Evolutionary conservation across 1,284 basidiomycete genomes (phyloP), one percentile per base, ranked within the genome.

Genomic region (Microstroma glucosiphilum): DNA sequence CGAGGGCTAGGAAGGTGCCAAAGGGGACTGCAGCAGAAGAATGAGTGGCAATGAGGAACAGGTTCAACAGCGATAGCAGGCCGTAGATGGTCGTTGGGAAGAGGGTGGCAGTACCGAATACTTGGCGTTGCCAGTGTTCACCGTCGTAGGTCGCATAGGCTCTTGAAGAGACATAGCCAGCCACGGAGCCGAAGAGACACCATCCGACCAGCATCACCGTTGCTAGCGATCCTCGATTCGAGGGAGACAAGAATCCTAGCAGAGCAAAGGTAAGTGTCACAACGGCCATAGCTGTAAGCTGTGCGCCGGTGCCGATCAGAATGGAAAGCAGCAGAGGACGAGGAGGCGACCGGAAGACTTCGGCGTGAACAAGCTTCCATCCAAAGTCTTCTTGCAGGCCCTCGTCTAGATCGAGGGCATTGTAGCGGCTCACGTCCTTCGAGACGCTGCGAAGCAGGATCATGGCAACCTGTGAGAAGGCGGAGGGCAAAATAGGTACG

Each of bases 301-400:
- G 94, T 49, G 88, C 84, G 21, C 94, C 94, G 69, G 92, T 96
- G 9, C 94, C 94, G 26, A 90, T 86, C 80, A 92, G 85, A 54
- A 94, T 85, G 1, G 91, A 88, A 6, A 98, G 82, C 12, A 89
- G 73, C 85, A 93, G 86, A 11, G 76, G 72, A 62, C 88, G 85
- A 56, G 82, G 80, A 0, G 94, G 94, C 3, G 89, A 83, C 37
- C 94, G 86, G 84, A 96, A 97, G 15, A 98, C 91, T 80, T 98
- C 94, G 37, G 91, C 92, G 72, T 96, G 92, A 11, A 97, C 86
- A 19, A 94, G 85, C 76, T 97, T 97, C 94, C 94, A 98, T 3
- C 94, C 94, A 84, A 89, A 96, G 75, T 98, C 94, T 53, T 96
- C 92, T 81, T 96, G 92, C 0, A 96, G 90, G 72, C 96, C 92